Percentiles rank a stretch among this genome's conserved stretches.
Conservation (phyloP, 1,139 yeast species). For the Hemisphaericaspora subhashii region DNA sequence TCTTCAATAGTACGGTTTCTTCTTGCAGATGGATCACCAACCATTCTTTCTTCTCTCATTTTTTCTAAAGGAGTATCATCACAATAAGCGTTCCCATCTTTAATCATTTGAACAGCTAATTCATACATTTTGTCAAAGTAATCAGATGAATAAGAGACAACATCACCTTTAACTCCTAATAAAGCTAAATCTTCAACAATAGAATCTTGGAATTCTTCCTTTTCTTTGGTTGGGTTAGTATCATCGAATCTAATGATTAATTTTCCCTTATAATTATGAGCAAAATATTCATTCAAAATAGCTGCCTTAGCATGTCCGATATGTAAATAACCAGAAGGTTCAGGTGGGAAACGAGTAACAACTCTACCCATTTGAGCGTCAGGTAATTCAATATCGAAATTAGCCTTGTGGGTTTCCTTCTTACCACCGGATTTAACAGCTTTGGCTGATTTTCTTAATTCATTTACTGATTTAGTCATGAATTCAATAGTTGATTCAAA, state of each 20-base stretch:
- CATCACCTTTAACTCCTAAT: slow-evolving; percentile 89
- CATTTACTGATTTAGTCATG: slow-evolving; percentile 67
- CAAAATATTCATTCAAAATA: slow-evolving; percentile 90
- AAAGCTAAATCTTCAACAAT: slow-evolving; percentile 86
- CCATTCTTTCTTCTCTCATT: slow-evolving; percentile 98
- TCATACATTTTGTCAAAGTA: slow-evolving; percentile 91
- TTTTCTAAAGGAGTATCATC: slow-evolving; percentile 91
- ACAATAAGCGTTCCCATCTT: slow-evolving; percentile 94
- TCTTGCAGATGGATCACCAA: slow-evolving; percentile 86
- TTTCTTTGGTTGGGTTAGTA: slow-evolving; percentile 95
- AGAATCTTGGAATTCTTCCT: slow-evolving; percentile 87
- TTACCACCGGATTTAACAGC: slow-evolving; percentile 53
- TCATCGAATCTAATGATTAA: slow-evolving; percentile 94
- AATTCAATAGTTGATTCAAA: slow-evolving; percentile 73
- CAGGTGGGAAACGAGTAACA: slow-evolving; percentile 96
- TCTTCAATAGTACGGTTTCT: slow-evolving; percentile 92
- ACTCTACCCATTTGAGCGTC: slow-evolving; percentile 92
- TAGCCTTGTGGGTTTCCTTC: slow-evolving; percentile 83
- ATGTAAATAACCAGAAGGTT: slow-evolving; percentile 88
- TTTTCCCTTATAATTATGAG: slow-evolving; percentile 90
- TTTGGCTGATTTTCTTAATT: slow-evolving; percentile 67
- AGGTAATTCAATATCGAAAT: slow-evolving; percentile 86
- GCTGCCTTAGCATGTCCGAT: slow-evolving; percentile 98
- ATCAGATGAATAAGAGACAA: slow-evolving; percentile 83
- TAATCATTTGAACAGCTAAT: slow-evolving; percentile 77